Evolutionary conservation across 202 grass and related monocot genomes (phyloP).

Genomic region (Elaeis oleifera): DNA sequence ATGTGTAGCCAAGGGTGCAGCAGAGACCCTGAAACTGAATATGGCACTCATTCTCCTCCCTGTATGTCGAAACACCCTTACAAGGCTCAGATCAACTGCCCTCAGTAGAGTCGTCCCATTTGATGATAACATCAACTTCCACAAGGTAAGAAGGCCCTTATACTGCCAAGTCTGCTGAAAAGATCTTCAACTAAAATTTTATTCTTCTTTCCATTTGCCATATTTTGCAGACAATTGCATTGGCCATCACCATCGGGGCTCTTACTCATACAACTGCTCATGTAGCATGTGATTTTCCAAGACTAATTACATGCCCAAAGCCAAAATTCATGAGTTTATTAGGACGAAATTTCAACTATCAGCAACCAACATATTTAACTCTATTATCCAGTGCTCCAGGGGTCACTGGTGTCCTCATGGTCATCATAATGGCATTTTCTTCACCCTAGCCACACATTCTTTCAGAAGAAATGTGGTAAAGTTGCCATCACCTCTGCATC

Average conservation of each 20-base stretch:
- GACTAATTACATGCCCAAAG: constrained; percentile 9
- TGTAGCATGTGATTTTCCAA: constrained; percentile 11
- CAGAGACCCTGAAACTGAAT: constrained; percentile 21
- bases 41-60: constrained; percentile 20
- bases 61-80: constrained; percentile 18
- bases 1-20: constrained; percentile 21
- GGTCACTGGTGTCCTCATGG: constrained; percentile 17
- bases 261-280: constrained; percentile 13
- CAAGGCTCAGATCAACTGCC: constrained; percentile 12
- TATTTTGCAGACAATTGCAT: constrained; percentile 16
- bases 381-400: constrained; percentile 6
- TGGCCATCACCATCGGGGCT: constrained; percentile 6
- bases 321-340: constrained; percentile 9
- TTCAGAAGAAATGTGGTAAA: constrained; percentile 15
- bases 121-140: constrained; percentile 25
- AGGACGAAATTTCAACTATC: constrained; percentile 11
- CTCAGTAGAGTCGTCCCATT: constrained; percentile 4
- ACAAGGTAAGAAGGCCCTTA: constrained; percentile 3
- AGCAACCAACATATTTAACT: constrained; percentile 17
- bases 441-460: constrained; percentile 18
- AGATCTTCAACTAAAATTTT: neutral
- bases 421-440: constrained; percentile 17
- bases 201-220: neutral
- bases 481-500: constrained; percentile 15
- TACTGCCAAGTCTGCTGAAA: neutral